These are phyloP conservation scores for Sarcomyxa edulis DNA, from an alignment of 768 basidiomycete genomes.

Conservation along the genomic window DNA sequence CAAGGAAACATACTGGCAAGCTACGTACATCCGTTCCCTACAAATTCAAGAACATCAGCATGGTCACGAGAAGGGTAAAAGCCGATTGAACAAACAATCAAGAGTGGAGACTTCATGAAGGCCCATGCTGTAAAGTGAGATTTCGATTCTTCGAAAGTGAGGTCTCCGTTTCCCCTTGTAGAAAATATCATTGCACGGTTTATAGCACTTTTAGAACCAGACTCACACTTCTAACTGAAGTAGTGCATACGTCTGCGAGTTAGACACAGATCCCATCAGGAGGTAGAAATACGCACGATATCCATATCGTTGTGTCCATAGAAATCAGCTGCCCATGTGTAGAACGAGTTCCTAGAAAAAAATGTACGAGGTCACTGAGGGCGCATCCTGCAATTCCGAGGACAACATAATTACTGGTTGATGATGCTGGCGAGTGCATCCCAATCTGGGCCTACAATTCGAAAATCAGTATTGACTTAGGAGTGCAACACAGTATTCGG, in stretches of 20 bases:
- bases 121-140: slow-evolving; percentile 73
- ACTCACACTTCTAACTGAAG: slow-evolving; percentile 52
- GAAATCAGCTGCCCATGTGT: slow-evolving; percentile 58
- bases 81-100: slow-evolving; percentile 29
- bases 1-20: background rate
- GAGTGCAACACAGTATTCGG: background rate
- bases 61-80: background rate
- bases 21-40: slow-evolving; percentile 50
- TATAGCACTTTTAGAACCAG: background rate
- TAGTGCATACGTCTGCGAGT: background rate
- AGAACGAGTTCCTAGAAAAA: slow-evolving; percentile 53
- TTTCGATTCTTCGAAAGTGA: slow-evolving; percentile 60
- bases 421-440: slow-evolving; percentile 50
- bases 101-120: slow-evolving; percentile 58
- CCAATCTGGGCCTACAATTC: slow-evolving; percentile 33
- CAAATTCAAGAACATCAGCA: slow-evolving; percentile 12
- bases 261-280: background rate
- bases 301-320: slow-evolving; percentile 68
- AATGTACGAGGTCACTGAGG: background rate
- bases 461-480: background rate
- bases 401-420: slow-evolving; percentile 42
- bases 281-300: slow-evolving; percentile 37
- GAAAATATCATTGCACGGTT: background rate
- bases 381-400: background rate
- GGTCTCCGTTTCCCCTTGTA: slow-evolving; percentile 53